phyloP scores from a whole-genome alignment of 345 rosid species.

The Jatropha curcas region DNA sequence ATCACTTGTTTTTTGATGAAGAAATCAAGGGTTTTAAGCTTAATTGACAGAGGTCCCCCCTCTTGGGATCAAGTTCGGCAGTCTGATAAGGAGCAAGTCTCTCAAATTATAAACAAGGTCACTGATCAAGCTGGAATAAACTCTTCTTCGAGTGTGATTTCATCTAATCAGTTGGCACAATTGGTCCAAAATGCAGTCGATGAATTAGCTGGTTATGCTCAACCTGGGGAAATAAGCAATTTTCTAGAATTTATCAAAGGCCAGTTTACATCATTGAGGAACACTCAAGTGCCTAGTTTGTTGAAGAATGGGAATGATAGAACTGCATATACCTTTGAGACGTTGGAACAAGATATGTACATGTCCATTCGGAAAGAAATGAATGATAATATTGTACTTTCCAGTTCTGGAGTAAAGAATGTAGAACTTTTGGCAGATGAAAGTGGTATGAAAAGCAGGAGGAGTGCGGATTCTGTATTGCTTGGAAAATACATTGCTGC shows the following conservation, averaged over 20 bases:
- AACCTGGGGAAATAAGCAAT: slow-evolving; percentile 45
- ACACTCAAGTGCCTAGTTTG: slow-evolving; percentile 39
- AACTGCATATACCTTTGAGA: slow-evolving; percentile 43
- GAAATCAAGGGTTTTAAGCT: slow-evolving; percentile 90
- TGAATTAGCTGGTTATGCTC: slow-evolving; percentile 43
- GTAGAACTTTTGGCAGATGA: slow-evolving; percentile 29
- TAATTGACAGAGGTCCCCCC: slow-evolving; percentile 66
- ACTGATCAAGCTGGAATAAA: slow-evolving; percentile 34
- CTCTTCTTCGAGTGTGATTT: slow-evolving; percentile 33
- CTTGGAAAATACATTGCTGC: slow-evolving; percentile 50
- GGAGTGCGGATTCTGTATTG: slow-evolving; percentile 46
- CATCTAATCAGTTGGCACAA: slow-evolving; percentile 44
- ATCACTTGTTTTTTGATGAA: slow-evolving; percentile 27
- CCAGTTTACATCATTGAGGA: slow-evolving; percentile 46
- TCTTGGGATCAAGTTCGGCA: slow-evolving; percentile 61
- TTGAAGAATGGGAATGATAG: slow-evolving; percentile 44
- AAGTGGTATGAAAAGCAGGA: slow-evolving; percentile 31
- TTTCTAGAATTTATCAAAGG: slow-evolving; percentile 58
- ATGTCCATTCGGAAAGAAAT: slow-evolving; percentile 40
- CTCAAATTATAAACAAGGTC: slow-evolving; percentile 30
- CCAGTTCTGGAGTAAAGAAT: slow-evolving; percentile 30
- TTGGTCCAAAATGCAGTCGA: slow-evolving; percentile 47
- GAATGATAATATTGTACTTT: slow-evolving; percentile 24
- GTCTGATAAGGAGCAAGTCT: slow-evolving; percentile 37
- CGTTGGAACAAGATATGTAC: slow-evolving; percentile 66